Evolutionary conservation across 1,284 basidiomycete species (phyloP), one percentile per base, ranked within the genome.

Genomic region (Xanthoconium separans): DNA sequence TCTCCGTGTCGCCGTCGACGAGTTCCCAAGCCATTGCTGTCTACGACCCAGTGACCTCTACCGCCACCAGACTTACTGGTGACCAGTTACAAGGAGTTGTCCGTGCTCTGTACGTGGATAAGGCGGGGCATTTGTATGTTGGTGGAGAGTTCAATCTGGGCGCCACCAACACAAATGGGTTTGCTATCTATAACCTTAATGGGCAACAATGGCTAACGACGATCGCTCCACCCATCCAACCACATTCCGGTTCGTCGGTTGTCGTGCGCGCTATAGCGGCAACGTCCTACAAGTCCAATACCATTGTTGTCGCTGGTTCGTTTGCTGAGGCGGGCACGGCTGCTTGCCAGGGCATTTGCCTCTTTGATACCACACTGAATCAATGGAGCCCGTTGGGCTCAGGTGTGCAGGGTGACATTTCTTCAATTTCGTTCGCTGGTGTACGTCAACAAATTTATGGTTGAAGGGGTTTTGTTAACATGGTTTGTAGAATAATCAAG

Each of bases 381-480:
- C 86, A 89, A 63, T 99, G 95, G 95, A 85, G 76, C 47, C 72
- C 81, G 2, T 79, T 97, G 30, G 93, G 93, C n/a, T 79, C 75
- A 52, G 94, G 93, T 13, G 80, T 98, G 45, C 78, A 82, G 58
- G 96, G 95, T 24, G 86, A 95, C 50, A 85, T 97, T 18, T 76
- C 88, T 27, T 78, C 89, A 5, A 79, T 97, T 37, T 85, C 83
- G 37, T 91, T 92, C 70, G 89, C 89, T 29, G 92, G 90, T 51
- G 90, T 92, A 70, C 56, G 87, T 80, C 29, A 56, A 15, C 20
- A 49, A 52, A 5, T 34, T 57, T 49, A 15, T 15, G 11, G 30
- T 22, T 30, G 22, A 16, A 6, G 44, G 30, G 2, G 16, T 49
- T 1, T 49, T 1, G 20, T 52, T 58, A 13, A 59, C 54, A 33